These are phyloP conservation scores for Bocquillonia castaneifolia DNA, from an alignment of 441 rosid species.

Conservation along the genomic window DNA sequence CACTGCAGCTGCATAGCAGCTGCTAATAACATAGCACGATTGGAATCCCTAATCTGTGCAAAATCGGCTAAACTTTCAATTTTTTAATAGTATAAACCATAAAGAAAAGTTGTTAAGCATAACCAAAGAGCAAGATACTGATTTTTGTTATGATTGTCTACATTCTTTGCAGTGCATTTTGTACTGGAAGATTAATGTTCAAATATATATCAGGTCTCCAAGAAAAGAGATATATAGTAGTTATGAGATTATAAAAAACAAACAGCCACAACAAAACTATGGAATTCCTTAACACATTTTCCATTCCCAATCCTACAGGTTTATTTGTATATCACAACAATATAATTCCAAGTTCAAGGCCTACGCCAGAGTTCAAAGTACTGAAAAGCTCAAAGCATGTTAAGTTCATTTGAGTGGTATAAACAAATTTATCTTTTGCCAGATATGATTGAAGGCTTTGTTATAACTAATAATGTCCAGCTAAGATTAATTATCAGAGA, in stretches of 20 bases:
- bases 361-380: not conserved
- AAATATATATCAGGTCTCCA: not conserved
- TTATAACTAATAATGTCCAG: not conserved
- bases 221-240: not conserved
- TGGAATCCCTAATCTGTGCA: slow-evolving; percentile 90
- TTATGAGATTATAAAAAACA: not conserved
- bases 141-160: not conserved
- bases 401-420: not conserved
- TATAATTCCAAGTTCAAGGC: not conserved
- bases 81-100: slow-evolving; percentile 4
- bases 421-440: not conserved
- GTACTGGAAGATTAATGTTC: not conserved
- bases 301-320: not conserved
- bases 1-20: slow-evolving; percentile 78
- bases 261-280: not conserved
- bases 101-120: slow-evolving; percentile 1
- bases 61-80: slow-evolving; percentile 25
- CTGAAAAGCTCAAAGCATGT: not conserved
- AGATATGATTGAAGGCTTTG: not conserved
- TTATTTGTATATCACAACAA: not conserved
- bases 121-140: not conserved
- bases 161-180: not conserved
- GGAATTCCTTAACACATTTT: not conserved
- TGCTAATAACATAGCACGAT: slow-evolving; percentile 81
- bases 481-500: not conserved